A percentile compares a stretch with the other conserved stretches of the same genome.
phyloP scores from a whole-genome alignment of 805 yeast species.

The Wickerhamiella sergipiensis region DNA sequence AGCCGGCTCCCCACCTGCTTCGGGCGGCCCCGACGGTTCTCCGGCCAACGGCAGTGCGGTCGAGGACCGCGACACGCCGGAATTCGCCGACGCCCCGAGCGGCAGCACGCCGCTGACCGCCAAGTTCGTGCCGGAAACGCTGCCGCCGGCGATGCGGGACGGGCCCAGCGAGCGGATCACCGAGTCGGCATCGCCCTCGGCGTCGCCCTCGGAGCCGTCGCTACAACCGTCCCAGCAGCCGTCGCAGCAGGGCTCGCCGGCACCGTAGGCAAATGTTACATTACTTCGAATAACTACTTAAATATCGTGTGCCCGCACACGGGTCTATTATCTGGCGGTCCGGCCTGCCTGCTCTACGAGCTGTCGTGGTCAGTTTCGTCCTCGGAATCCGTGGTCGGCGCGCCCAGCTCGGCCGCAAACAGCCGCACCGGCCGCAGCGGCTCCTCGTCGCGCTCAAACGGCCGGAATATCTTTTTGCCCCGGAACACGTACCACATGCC shows the following conservation, averaged over 20 bases:
- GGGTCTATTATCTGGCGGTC: too few species aligned
- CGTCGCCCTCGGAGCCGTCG: neutral
- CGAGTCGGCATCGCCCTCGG: too few species aligned
- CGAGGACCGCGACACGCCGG: neutral
- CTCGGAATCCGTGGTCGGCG: conserved; percentile 6
- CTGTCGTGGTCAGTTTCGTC: conserved; percentile 12
- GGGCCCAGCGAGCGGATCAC: too few species aligned
- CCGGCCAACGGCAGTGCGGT: neutral
- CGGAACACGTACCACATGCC: conserved; percentile 29
- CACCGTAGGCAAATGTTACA: neutral
- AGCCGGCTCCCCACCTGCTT: too few species aligned
- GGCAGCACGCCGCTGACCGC: neutral
- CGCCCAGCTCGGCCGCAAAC: conserved; percentile 8
- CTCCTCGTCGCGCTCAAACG: conserved; percentile 19
- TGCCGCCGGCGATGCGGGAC: neutral
- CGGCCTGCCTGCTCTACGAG: neutral
- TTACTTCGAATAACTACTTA: neutral
- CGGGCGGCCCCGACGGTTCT: neutral
- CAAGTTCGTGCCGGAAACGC: neutral
- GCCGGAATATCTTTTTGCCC: conserved; percentile 26
- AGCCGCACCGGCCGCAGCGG: conserved; percentile 14
- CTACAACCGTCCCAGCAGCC: neutral
- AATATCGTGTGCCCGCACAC: neutral
- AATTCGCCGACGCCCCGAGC: neutral
- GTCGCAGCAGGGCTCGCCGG: neutral